Evolutionary conservation across 148 eudicot genomes (phyloP).

Genomic region (Cornus kousa): DNA sequence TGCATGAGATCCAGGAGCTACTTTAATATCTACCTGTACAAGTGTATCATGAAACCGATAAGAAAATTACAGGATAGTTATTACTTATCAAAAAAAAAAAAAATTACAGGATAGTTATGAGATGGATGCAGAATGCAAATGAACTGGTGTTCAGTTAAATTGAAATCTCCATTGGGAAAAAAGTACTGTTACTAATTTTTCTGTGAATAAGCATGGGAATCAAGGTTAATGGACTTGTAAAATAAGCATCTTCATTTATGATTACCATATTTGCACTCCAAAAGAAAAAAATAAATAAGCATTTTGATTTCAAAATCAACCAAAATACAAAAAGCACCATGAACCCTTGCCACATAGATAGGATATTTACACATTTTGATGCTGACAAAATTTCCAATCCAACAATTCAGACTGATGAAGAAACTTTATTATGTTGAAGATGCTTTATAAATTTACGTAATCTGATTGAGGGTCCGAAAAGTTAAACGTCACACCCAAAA

Average conservation of each 20-base stretch:
- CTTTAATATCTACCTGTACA: slow-evolving; percentile 83
- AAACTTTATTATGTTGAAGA: neutral
- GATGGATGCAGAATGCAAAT: neutral
- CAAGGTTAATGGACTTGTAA: no score
- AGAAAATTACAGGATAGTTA: neutral
- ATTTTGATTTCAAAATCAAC: neutral
- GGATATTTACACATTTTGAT: neutral
- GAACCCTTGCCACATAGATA: neutral
- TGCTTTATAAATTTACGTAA: no score
- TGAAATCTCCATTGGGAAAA: neutral
- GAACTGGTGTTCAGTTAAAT: neutral
- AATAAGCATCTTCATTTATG: no score
- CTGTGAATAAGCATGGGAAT: neutral
- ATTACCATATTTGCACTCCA: no score
- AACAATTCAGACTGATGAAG: neutral
- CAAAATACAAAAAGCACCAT: neutral
- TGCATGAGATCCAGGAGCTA: slow-evolving; percentile 92
- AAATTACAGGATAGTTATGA: neutral
- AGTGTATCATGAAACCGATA: neutral
- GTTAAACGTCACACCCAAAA: no score
- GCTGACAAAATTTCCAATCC: neutral
- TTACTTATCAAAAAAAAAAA: no score
- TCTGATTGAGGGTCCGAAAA: no score
- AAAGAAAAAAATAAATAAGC: no score
- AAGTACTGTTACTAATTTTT: neutral